Base-by-base conservation (phyloP, 1,284 basidiomycete genomes). In the Rhodotorula sp. region DNA sequence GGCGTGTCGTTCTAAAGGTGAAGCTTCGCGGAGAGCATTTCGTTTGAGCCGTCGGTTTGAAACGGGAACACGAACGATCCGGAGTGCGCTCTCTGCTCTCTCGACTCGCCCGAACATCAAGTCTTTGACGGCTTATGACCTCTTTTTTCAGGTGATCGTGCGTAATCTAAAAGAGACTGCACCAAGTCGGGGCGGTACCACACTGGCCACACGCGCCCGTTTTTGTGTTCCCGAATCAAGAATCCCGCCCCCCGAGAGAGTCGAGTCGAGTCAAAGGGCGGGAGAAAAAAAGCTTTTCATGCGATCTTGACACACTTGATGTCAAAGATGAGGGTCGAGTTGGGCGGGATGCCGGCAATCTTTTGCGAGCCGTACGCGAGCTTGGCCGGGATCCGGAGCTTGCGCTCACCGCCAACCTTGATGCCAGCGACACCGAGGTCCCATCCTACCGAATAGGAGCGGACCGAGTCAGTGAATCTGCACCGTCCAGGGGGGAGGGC, bases 381-480 rank as follows among this genome's bases (percentile, higher is more conserved):
- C 58, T 81, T 79, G 67, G 85, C 79, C 80, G 82, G 92, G 72
- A 95, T 86, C 62, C 87, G 89, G 76, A 98, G 85, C 72, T 89
- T 84, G 68, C 95, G 89, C 83, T 97, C 94, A 54, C 93, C 92
- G 65, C 92, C 94, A 62, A 90, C 88, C 77, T 90, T 88, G 93
- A 98, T 97, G 62, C 95, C 96, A 68, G 85, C 88, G 70, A 98
- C 86, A 66, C 95, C 95, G 47, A 64, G 58, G 61, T 75, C 73
- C 73, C 73, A 75, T 14, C 73, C 67, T 47, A 64, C 20, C 43
- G 7, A 6, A 7, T 18, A 1, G 48, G 48, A 3, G 48, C 20
- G 48, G 12, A 20, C 3, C 23, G 20, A 49, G 48, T 49, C 48
- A n/a, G 39, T 16, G 49, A 5, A 8, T 43, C 39, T 43, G 39